Evolutionary conservation across 2,329 filamentous ascomycete genomes (phyloP), one percentile per base, ranked within the genome.

Genomic region (Xylariaceae sp.): DNA sequence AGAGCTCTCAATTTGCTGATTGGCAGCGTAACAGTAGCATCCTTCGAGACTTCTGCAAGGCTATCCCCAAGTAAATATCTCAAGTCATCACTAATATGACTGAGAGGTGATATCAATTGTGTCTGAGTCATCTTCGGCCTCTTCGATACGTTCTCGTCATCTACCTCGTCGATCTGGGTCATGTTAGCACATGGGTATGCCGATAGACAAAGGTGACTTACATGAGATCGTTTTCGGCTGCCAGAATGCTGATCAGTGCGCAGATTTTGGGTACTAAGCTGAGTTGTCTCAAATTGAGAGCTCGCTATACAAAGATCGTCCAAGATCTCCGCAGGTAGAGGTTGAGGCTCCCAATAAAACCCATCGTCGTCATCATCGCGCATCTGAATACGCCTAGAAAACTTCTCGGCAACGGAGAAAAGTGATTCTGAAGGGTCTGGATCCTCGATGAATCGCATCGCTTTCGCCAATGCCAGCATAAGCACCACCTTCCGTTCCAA

Each of bases 401-500:
- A 82, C 0, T 70, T 62, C 39, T 71, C 66, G 6, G 80, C 80
- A 12, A 76, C 68, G 35, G 76, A 68, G 53, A 78, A 70, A 0
- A 78, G 78, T 47, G 76, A 73, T 5, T 71, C 68, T 3, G 70
- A 69, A 37, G 63, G 64, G 7, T 75, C 71, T 0, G 74, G 74
- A 37, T 76, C 70, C 35, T 69, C 65, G 4, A 81, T 67, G 26
- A 64, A 63, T 30, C 57, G 61, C 62, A 66, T 68, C 32, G 67
- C 67, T 45, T 66, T 67, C 6, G 63, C 65, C 26, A 70, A 54
- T 40, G 67, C 65, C 26, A 68, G 60, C 30, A 76, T 60, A 1
- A 77, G 67, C 2, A 73, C 71, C 50, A 74, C 79, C 55, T 76
- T 79, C 12, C 75, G 73, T 59, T 82, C 78, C 4, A 80, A 53